Evolutionary conservation across 768 basidiomycete genomes (phyloP), one percentile per base, ranked within the genome.

Genomic region (Lanmaoa pseudosensibilis): DNA sequence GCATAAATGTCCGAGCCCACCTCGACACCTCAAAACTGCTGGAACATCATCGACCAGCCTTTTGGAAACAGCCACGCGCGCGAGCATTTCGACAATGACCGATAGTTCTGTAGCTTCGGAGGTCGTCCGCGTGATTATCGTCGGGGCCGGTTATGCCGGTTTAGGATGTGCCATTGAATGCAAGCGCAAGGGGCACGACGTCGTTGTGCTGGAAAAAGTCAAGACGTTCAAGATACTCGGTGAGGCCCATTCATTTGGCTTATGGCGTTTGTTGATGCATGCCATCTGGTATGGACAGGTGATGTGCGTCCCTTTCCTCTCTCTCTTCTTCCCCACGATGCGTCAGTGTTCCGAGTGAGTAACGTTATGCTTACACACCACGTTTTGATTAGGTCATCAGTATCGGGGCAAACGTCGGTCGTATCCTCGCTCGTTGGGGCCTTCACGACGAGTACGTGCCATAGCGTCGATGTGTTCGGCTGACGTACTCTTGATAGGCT

Each of bases 71-170:
- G n/a, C 16, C 21, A 16, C 52, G 3, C 23, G 19, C 30, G 9
- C 41, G 30, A 33, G 34, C 23, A 30, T 39, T 10, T 45, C n/a
- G 23, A 23, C 46, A 18, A 47, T 51, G 60, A 21, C 23, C 5
- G 32, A 34, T 15, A 4, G 5, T 19, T 39, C 45, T 34, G n/a
- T 25, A 33, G 21, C 44, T 21, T 50, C 49, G 13, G 30, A 34
- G 1, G 25, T 10, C 25, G 6, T 39, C 32, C 45, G 16, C 25
- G 37, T 51, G 19, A 56, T 69, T 12, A 38, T 67, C 44, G 62
- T 71, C 18, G 68, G 73, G 19, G 67, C 65, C 18, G 69, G 70
- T 6, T 69, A 64, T 46, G 68, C 58, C 4, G 73, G 69, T 4
- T 54, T 75, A 5, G 64, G 64, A 4, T 67, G 65, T 45, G 69